Evolutionary conservation across 148 eudicot species (phyloP).

Genomic region (Vaccinium macrocarpon): DNA sequence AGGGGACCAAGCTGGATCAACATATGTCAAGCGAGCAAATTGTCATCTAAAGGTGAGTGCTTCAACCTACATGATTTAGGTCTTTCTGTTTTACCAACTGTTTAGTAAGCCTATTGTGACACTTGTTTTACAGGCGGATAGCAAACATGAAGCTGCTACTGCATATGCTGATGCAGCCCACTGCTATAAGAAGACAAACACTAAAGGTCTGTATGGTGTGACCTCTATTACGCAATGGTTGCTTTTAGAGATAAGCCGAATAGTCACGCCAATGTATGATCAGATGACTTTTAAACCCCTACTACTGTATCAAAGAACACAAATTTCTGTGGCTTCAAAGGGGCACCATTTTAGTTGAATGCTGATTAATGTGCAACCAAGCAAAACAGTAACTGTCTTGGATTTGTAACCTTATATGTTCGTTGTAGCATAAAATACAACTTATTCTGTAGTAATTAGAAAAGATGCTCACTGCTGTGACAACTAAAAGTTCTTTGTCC

Average conservation of each 20-base stretch:
- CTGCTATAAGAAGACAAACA: constrained; percentile 48
- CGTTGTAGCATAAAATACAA: not conserved
- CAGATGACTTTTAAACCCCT: not conserved
- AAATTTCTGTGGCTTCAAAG: not conserved
- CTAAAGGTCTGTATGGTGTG: constrained; percentile 29
- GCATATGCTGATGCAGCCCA: constrained; percentile 48
- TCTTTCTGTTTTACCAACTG: not conserved
- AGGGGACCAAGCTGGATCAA: constrained; percentile 52
- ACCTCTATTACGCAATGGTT: not conserved
- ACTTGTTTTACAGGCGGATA: constrained; percentile 35
- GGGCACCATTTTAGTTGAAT: not conserved
- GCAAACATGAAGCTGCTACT: constrained; percentile 54
- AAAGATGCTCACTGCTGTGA: not conserved
- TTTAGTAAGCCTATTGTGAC: constrained; percentile 18
- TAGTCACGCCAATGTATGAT: not conserved
- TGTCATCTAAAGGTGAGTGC: constrained; percentile 42
- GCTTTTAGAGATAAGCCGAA: not conserved
- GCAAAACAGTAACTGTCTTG: not conserved
- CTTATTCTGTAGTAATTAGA: not conserved
- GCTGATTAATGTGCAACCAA: not conserved
- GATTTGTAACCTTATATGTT: not conserved
- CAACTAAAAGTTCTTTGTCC: not conserved
- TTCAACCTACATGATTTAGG: constrained; percentile 7
- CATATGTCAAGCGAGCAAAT: constrained; percentile 40
- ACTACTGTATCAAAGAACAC: not conserved